Evolutionary conservation across 1,139 yeast genomes (phyloP), one percentile per base, ranked within the genome.

Genomic region (Geotrichum carabidarum): DNA sequence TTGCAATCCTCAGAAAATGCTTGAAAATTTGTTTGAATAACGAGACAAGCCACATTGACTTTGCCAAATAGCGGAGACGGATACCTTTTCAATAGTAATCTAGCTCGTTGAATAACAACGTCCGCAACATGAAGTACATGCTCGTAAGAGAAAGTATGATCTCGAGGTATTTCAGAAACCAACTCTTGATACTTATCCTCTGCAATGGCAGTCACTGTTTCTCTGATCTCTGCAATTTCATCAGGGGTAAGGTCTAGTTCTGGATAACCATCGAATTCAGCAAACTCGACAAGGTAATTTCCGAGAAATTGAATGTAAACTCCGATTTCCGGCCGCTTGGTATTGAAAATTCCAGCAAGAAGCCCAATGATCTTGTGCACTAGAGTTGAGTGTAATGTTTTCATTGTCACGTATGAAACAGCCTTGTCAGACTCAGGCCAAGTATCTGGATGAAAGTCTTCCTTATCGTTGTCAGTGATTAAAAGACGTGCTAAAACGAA

Each of bases 1-100:
- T 77, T 74, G 1, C 86, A 76, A 65, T 87, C 95, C 2, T 80
- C 78, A 0, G 83, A 80, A 65, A 85, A 82, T 68, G 84, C 78
- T 2, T 79, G 77, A 8, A 85, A 76, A 17, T 83, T 76, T 5
- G 81, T 76, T 0, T 78, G 75, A 0, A 84, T 85, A 12, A 81
- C 78, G 0, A 82, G 76, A 51, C 74, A 71, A 4, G 88, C 72
- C 40, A 86, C 79, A 48, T 78, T 70, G 8, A 86, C 69, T 53
- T 74, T 74, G 15, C 83, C 90, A 45, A 86, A 69, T 18, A 87
- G 69, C 0, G 90, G 86, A 47, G 71, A 74, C 49, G 80, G 81
- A 65, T 83, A 86, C 57, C 81, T 69, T 60, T 81, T 83, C 59
- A 84, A 88, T 41, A 85, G 67, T 36, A 67, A 65, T 58, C 76